Conservation (phyloP, 2,329 filamentous ascomycete genomes). For the Bipolaris sorokiniana region DNA sequence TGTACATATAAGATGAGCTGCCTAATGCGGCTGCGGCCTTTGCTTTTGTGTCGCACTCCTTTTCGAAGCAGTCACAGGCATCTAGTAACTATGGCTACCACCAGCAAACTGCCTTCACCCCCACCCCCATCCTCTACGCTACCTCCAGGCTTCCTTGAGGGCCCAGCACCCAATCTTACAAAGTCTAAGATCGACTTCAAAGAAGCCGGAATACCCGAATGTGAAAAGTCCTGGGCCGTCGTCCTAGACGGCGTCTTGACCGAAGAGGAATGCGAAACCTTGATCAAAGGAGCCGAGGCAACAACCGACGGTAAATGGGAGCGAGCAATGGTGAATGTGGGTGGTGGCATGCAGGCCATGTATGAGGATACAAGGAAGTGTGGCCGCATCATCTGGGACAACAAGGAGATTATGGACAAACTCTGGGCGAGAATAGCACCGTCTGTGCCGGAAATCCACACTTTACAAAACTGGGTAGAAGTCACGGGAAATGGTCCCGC, state of each 20-base stretch:
- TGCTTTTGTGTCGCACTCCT: not conserved
- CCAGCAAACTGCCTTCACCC: not conserved
- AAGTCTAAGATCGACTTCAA: conserved; percentile 62
- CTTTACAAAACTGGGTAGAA: conserved; percentile 44
- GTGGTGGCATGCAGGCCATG: conserved; percentile 65
- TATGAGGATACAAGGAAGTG: conserved; percentile 68
- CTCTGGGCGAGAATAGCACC: conserved; percentile 65
- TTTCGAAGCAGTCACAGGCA: not conserved
- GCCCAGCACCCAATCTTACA: conserved; percentile 55
- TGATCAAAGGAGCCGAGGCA: conserved; percentile 42
- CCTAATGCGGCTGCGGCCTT: not conserved
- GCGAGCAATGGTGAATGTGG: conserved; percentile 71
- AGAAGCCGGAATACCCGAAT: conserved; percentile 56
- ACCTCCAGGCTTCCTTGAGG: conserved; percentile 57
- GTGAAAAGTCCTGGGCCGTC: conserved; percentile 62
- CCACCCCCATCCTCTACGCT: conserved; percentile 42
- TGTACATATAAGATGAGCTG: not conserved
- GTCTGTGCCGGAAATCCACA: conserved; percentile 56
- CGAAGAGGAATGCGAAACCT: conserved; percentile 63
- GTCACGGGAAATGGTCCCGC: conserved; percentile 56
- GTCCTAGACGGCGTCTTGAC: conserved; percentile 69
- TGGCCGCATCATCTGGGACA: conserved; percentile 79
- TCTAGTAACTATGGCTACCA: conserved; percentile 5
- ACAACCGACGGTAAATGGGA: conserved; percentile 60
- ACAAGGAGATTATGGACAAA: conserved; percentile 64